These are phyloP conservation scores for Litsea cubeba DNA, from an alignment of 164 flowering plant genomes.

Conservation along the genomic window DNA sequence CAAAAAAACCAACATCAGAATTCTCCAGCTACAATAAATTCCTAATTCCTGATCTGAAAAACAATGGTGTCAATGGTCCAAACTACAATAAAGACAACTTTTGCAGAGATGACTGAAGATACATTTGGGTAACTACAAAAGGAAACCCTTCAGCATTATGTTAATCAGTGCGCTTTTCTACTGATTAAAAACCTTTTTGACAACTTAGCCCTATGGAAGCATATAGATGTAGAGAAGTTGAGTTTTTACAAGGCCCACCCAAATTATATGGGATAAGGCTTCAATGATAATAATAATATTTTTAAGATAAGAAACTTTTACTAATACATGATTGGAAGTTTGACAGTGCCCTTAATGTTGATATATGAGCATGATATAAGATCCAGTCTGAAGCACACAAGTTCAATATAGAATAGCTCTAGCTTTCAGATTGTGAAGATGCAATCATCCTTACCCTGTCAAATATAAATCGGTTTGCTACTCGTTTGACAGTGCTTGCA, in stretches of 20 bases:
- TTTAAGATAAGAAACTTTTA: neutral
- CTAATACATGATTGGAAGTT: neutral
- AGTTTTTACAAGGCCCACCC: too few species aligned
- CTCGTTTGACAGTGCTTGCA: conserved; percentile 85
- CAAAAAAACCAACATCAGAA: neutral
- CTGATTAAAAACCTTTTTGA: too few species aligned
- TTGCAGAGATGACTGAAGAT: neutral
- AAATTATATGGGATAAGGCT: neutral
- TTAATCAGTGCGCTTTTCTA: too few species aligned
- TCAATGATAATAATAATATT: neutral
- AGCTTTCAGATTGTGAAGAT: neutral
- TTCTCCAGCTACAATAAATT: neutral
- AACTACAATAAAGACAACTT: neutral
- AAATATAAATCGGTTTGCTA: conserved; percentile 76
- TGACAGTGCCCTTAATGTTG: neutral
- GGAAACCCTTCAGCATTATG: neutral
- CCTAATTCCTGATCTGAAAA: neutral
- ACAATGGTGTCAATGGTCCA: neutral
- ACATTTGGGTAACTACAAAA: neutral
- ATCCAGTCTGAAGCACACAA: neutral
- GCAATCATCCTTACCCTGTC: conserved; percentile 47
- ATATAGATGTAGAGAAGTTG: too few species aligned
- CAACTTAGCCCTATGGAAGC: too few species aligned
- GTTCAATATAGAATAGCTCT: neutral
- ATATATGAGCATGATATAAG: neutral